Conservation (phyloP, 73 alveolate species). For the Paramecium sonneborni region DNA sequence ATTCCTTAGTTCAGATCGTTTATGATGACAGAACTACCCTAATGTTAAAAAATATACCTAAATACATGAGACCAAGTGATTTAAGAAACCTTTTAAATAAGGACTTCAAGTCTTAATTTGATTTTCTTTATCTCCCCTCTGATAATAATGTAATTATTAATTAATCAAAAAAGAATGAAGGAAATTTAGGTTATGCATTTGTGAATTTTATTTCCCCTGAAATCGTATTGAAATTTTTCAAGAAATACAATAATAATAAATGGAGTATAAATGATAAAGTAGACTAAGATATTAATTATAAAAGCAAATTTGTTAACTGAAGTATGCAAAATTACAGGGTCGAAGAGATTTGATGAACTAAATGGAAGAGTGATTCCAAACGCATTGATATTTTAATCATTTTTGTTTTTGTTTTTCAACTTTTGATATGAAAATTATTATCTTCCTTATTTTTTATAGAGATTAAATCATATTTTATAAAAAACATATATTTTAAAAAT, state of each 20-base stretch:
- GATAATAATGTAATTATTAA: background rate
- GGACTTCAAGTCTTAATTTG: background rate
- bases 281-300: background rate
- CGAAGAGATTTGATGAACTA: conserved; percentile 34
- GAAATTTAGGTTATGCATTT: conserved; percentile 41
- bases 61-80: conserved; percentile 24
- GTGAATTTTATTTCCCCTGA: conserved; percentile 12
- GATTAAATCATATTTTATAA: no score
- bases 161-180: background rate
- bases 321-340: conserved; percentile 41
- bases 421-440: background rate
- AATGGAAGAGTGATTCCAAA: background rate
- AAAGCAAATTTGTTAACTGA: conserved; percentile 34
- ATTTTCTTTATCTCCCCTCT: conserved; percentile 4
- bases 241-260: background rate
- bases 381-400: background rate
- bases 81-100: background rate
- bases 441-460: no score
- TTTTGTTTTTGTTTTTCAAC: background rate
- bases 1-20: background rate
- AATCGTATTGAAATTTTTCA: conserved; percentile 1
- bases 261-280: conserved; percentile 36
- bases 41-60: conserved; percentile 37
- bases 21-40: conserved; percentile 41
- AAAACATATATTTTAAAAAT: no score